phyloP scores from a whole-genome alignment of 2,329 filamentous ascomycete species.

The Nigrograna mackinnonii region DNA sequence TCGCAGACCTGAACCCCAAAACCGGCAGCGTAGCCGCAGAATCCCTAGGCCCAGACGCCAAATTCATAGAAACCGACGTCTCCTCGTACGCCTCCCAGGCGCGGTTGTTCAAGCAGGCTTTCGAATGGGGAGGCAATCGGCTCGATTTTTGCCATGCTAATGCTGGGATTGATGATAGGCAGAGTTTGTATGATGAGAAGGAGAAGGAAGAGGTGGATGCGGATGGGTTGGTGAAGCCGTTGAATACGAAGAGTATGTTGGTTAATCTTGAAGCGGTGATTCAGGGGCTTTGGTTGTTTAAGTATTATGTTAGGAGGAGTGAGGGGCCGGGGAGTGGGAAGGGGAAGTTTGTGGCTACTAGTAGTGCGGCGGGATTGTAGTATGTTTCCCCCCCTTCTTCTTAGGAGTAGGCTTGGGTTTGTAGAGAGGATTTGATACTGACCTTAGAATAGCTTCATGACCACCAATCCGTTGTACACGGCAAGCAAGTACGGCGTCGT shows the following conservation, averaged over 20 bases:
- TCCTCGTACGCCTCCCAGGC: slow-evolving; percentile 43
- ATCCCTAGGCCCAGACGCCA: slow-evolving; percentile 34
- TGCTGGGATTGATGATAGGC: slow-evolving; percentile 46
- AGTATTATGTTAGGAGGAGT: slow-evolving; percentile 46
- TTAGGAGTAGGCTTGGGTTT: background rate
- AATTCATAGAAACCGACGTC: slow-evolving; percentile 45
- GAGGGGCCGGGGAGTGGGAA: slow-evolving; percentile 35
- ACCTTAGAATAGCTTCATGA: slow-evolving; percentile 20
- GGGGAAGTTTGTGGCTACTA: slow-evolving; percentile 45
- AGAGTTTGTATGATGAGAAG: slow-evolving; percentile 37
- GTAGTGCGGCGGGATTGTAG: slow-evolving; percentile 41
- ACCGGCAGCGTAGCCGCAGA: slow-evolving; percentile 28
- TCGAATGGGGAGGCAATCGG: slow-evolving; percentile 46
- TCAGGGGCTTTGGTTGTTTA: slow-evolving; percentile 47
- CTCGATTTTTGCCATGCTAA: slow-evolving; percentile 50
- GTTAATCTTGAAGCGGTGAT: slow-evolving; percentile 47
- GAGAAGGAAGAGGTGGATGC: slow-evolving; percentile 35
- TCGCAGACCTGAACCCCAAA: slow-evolving; percentile 47
- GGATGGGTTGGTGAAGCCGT: slow-evolving; percentile 38
- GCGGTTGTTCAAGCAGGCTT: slow-evolving; percentile 43
- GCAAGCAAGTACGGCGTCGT: slow-evolving; percentile 48
- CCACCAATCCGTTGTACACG: slow-evolving; percentile 45
- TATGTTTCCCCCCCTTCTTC: slow-evolving; percentile 23
- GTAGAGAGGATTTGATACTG: slow-evolving; percentile 1
- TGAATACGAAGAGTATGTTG: slow-evolving; percentile 43